Base-by-base conservation (phyloP, 78 protist genomes). In the Speleostelium caveatum region DNA sequence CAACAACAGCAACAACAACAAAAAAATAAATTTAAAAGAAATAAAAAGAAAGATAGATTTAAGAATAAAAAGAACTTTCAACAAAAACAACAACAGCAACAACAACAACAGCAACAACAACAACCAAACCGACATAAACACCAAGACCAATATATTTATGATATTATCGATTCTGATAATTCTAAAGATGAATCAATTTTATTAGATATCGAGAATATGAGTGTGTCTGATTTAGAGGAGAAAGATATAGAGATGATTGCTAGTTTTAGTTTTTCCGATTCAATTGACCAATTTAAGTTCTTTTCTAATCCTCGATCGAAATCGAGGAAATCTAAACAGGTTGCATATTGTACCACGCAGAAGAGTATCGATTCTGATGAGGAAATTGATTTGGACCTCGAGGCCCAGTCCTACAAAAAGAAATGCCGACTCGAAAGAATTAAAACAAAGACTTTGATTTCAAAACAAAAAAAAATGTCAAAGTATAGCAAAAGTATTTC, bases 301-400 rank as follows among this genome's bases (percentile, higher is more conserved):
- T 45, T 14, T 45, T 45, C 53, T 45, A 45, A 45, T 14, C 53
- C 53, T 14, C n/a, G n/a, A n/a, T n/a, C n/a, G n/a, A n/a, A n/a
- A n/a, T n/a, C n/a, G n/a, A n/a, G n/a, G n/a, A n/a, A n/a, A n/a
- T n/a, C n/a, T n/a, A n/a, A n/a, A n/a, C 36, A n/a, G n/a, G n/a
- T n/a, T n/a, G n/a, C n/a, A n/a, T n/a, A n/a, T n/a, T n/a, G n/a
- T n/a, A n/a, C n/a, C n/a, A n/a, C n/a, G n/a, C n/a, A n/a, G n/a
- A n/a, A n/a, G n/a, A n/a, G n/a, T n/a, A n/a, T n/a, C n/a, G 75
- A 80, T 58, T 55, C 58, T 30, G 89, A 80, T 30, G 89, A 80
- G 14, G 89, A 80, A 32, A 68, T 68, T 19, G 89, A 80, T 39
- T 56, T 80, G 10, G 89, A 66, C 24, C 45, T 80, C 17, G 89